Percentiles rank a stretch among this genome's conserved stretches.
Conservation (phyloP, 2,329 filamentous ascomycete species). For the Scedosporium apiospermum region DNA sequence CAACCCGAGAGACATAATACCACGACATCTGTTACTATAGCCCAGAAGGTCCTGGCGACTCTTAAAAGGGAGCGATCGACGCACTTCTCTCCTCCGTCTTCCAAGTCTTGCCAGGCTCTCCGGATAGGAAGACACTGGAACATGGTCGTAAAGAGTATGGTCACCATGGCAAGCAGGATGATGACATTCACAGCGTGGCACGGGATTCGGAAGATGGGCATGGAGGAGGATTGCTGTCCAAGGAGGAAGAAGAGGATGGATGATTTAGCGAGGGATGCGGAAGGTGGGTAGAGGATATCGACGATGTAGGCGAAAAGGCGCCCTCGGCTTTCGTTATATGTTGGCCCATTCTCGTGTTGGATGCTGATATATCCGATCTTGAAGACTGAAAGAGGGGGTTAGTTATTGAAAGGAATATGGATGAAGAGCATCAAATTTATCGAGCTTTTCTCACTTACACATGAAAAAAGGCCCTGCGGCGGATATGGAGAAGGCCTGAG, state of each 20-base stretch:
- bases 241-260: slow-evolving; percentile 1
- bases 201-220: neutral
- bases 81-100: neutral
- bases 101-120: neutral
- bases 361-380: neutral
- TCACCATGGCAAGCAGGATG: neutral
- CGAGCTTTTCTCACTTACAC: neutral
- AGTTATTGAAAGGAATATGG: neutral
- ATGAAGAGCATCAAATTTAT: too few species aligned
- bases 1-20: neutral
- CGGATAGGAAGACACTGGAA: neutral
- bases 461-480: neutral
- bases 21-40: neutral
- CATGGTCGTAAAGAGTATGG: neutral
- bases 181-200: neutral
- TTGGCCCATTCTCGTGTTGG: neutral
- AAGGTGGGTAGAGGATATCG: neutral
- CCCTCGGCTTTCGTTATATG: neutral
- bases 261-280: neutral
- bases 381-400: neutral
- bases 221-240: neutral
- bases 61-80: neutral
- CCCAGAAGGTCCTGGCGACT: neutral
- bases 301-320: neutral
- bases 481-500: neutral